Percentiles rank a stretch among this genome's conserved stretches.
Conservation (phyloP, 2,329 filamentous ascomycete species). For the Proliferodiscus dingleyae region DNA sequence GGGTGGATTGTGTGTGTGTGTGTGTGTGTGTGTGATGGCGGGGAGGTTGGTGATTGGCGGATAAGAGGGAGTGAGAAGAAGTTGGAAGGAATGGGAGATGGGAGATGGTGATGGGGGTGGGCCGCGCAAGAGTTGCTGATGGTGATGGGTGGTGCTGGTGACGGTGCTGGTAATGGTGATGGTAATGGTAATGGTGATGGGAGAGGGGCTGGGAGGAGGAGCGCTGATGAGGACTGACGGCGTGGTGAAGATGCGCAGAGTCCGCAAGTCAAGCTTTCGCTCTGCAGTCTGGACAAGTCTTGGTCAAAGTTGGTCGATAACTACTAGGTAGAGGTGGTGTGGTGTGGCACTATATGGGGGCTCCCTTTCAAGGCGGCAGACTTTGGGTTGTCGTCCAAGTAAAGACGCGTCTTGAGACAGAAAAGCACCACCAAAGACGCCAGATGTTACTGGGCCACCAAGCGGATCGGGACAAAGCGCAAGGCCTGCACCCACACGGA, state of each 20-base stretch:
- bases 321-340: neutral
- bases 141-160: too few species aligned
- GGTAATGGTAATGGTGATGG: neutral
- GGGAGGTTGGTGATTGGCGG: conserved; percentile 15
- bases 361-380: neutral
- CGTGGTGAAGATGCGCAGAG: neutral
- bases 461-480: too few species aligned
- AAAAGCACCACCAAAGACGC: too few species aligned
- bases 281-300: too few species aligned
- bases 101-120: conserved; percentile 6
- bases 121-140: too few species aligned
- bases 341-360: neutral
- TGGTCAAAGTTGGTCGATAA: too few species aligned
- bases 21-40: too few species aligned
- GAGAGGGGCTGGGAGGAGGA: conserved; percentile 1
- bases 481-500: too few species aligned
- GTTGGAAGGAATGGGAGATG: conserved; percentile 5
- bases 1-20: too few species aligned
- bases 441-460: too few species aligned
- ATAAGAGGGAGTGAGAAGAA: too few species aligned
- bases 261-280: too few species aligned
- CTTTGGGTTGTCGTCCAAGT: neutral
- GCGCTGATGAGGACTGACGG: conserved; percentile 1
- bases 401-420: neutral
- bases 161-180: neutral